These are phyloP conservation scores for Neoscytalidium dimidiatum DNA, from an alignment of 2,329 filamentous ascomycete genomes.

Conservation along the genomic window DNA sequence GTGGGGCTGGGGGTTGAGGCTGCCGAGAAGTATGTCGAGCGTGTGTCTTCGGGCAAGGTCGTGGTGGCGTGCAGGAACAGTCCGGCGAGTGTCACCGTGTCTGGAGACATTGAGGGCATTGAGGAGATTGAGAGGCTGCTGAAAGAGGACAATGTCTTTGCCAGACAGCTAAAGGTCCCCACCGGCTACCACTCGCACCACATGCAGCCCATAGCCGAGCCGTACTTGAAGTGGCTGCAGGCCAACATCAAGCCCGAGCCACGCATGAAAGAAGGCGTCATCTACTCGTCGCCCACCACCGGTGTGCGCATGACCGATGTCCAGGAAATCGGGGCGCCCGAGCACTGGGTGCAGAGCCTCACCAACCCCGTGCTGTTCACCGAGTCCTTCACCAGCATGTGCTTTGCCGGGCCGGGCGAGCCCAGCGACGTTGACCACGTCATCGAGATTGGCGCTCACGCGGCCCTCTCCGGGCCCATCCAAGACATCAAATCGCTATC, in stretches of 20 bases:
- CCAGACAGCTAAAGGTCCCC: constrained; percentile 41
- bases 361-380: not conserved
- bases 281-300: not conserved
- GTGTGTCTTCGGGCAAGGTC: not conserved
- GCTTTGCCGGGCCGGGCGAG: not conserved
- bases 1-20: constrained; percentile 5
- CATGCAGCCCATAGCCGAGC: constrained; percentile 36
- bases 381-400: not conserved
- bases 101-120: constrained; percentile 44
- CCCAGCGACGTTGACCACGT: not conserved
- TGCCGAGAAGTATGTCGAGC: not conserved
- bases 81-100: constrained; percentile 46
- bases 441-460: not conserved
- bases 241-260: not conserved
- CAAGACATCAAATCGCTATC: not conserved
- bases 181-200: constrained; percentile 49
- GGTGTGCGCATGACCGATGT: not conserved
- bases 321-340: not conserved
- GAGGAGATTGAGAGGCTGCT: constrained; percentile 32
- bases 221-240: constrained; percentile 24
- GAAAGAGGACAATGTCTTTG: constrained; percentile 40
- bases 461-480: not conserved
- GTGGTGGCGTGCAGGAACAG: constrained; percentile 41
- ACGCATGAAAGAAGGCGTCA: not conserved
- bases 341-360: not conserved